Conservation (phyloP, 1,284 basidiomycete genomes). For the Melampsora larici-populina region DNA sequence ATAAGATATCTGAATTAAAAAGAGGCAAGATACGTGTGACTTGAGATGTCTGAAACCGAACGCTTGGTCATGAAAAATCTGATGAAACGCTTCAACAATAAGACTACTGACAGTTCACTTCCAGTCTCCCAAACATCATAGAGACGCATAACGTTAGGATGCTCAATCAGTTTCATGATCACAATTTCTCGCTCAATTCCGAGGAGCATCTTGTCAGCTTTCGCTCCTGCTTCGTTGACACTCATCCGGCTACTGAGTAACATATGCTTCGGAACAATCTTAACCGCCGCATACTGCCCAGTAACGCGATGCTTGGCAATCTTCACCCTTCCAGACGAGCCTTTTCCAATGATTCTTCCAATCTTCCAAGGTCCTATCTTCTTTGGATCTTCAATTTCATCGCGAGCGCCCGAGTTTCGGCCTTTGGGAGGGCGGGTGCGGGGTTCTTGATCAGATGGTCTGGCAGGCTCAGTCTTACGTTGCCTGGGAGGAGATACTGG, state of each 20-base stretch:
- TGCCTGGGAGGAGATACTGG: slow-evolving; percentile 11
- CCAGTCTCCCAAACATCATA: slow-evolving; percentile 98
- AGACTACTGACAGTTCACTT: slow-evolving; percentile 66
- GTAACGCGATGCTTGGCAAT: slow-evolving; percentile 84
- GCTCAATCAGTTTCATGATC: slow-evolving; percentile 98
- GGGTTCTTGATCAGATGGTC: slow-evolving; percentile 8
- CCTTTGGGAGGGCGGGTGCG: neutral
- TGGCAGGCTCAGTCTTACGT: slow-evolving; percentile 22
- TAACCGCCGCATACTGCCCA: slow-evolving; percentile 87
- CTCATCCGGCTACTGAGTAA: slow-evolving; percentile 69
- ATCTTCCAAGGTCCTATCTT: slow-evolving; percentile 87
- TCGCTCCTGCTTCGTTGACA: slow-evolving; percentile 64
- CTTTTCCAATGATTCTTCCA: slow-evolving; percentile 86
- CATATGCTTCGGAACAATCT: slow-evolving; percentile 88
- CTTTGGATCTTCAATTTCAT: slow-evolving; percentile 56
- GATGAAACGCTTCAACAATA: neutral
- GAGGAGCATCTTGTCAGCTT: slow-evolving; percentile 76
- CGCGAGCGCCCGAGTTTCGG: neutral
- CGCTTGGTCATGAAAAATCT: too few species aligned
- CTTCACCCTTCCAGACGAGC: slow-evolving; percentile 83
- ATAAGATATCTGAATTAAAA: slow-evolving; percentile 69
- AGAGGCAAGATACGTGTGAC: neutral
- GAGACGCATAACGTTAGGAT: slow-evolving; percentile 84
- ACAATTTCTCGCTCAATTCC: slow-evolving; percentile 95
- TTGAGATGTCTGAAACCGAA: neutral